Evolutionary conservation across 2,329 filamentous ascomycete genomes (phyloP), one percentile per base, ranked within the genome.

Genomic region (Botrytis aclada): DNA sequence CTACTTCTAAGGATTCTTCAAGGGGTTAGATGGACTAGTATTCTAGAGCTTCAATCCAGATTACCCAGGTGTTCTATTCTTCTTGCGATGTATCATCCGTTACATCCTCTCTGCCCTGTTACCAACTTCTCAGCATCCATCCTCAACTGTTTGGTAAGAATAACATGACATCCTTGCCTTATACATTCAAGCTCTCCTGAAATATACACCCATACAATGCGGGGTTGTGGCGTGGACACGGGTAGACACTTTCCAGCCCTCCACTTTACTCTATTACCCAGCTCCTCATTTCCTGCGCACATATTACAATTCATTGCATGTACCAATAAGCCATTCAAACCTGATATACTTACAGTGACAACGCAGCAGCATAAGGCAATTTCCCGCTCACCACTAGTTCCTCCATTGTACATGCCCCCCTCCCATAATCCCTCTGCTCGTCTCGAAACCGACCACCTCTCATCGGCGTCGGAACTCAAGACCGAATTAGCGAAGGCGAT

Each of bases 401-500:
- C 14, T 16, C 14, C 14, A 39, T 43, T 29, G 10, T 47, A 65
- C 37, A 62, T 29, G 14, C 22, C 37, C 60, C 32, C 18, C 29
- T 34, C 32, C 32, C 18, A 37, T 51, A 54, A 66, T 39, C 64
- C 64, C 64, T 66, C 64, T 66, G 45, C 16, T n/a, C 22, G 22
- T 29, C 63, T 66, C 37, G 29, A 51, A 62, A 39, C 60, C 22
- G n/a, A n/a, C 14, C 60, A n/a, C 22, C 29, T 16, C 43, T 7
- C 34, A 18, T 45, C 32, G 45, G 16, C 32, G 47, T 51, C 43
- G 63, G 43, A 66, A 66, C 7, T 51, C 34, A 29, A 39, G 22
- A 66, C 64, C 64, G 64, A 66, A 66, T 66, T 39, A 66, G 64
- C 64, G 64, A 66, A 54, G 37, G 32, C 25, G 43, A 66, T 54